Evolutionary conservation across 768 basidiomycete species (phyloP), one percentile per base, ranked within the genome.

Genomic region (Tricholoma sp.): DNA sequence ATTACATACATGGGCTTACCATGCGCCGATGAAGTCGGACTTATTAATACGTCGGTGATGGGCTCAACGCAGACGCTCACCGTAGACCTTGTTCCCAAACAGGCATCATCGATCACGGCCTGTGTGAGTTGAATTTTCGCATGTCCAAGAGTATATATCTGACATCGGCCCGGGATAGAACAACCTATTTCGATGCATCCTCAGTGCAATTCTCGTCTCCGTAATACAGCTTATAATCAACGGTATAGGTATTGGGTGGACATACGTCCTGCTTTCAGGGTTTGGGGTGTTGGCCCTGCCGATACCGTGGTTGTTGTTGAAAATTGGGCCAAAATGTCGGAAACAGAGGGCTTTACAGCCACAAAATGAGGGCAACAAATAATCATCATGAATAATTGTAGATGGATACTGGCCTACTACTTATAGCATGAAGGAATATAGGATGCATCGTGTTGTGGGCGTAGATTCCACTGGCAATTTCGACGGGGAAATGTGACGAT

Each of bases 101-200:
- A 85, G 56, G 78, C 85, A 37, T 86, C 86, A 11, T 82, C 86
- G 5, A 77, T 88, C 7, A 87, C 85, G 2, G 88, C 86, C 51
- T 89, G 87, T 55, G 88, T 89, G 66, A 62, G 85, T 78, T 10
- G 18, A 12, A 19, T 22, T 50, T 11, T 14, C 43, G 22, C 51
- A 16, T n/a, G 22, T 41, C 37, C 45, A 52, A 34, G 24, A 32
- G 43, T 5, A 43, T 10, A 34, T 8, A 32, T n/a, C 18, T n/a
- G 39, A 7, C 11, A 34, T n/a, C n/a, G n/a, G 11, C 32, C 2
- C 11, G 2, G 6, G 22, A 46, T 63, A 90, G 89, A 89, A 85
- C 66, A 90, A 89, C 60, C 69, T 89, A n/a, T 77, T 87, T 11
- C 83, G 88, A 29, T 88, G 87, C 64, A 73, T 76, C 2, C 59